A percentile compares a stretch with the other conserved stretches of the same genome.
Conservation (phyloP, 2,329 filamentous ascomycete species). For the Beauveria varroae region DNA sequence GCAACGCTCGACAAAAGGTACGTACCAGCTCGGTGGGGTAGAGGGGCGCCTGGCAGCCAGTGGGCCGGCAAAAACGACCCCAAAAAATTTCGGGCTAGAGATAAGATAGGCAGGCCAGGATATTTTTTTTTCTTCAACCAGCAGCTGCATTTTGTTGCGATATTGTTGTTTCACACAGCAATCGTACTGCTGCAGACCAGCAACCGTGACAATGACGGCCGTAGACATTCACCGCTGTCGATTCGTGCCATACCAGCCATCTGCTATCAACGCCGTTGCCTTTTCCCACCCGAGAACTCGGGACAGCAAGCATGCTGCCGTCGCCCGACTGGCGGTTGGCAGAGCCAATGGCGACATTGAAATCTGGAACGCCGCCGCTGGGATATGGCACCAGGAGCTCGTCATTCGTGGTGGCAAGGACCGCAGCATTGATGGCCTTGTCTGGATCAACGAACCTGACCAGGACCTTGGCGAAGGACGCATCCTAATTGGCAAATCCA, state of each 20-base stretch:
- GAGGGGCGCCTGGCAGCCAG: not conserved
- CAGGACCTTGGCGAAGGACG: slow-evolving; percentile 57
- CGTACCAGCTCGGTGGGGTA: not conserved
- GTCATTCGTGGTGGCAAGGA: slow-evolving; percentile 77
- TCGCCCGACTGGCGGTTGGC: slow-evolving; percentile 76
- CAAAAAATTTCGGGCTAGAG: slow-evolving; percentile 21
- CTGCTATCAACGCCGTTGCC: slow-evolving; percentile 87
- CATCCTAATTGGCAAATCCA: slow-evolving; percentile 60
- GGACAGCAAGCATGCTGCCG: slow-evolving; percentile 41
- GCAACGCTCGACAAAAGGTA: not conserved
- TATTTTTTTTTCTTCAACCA: slow-evolving; percentile 21
- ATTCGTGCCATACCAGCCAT: slow-evolving; percentile 87
- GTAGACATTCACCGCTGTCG: slow-evolving; percentile 98
- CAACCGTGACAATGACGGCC: slow-evolving; percentile 13
- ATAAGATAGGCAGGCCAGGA: slow-evolving; percentile 13
- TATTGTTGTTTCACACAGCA: not conserved
- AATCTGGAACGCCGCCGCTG: slow-evolving; percentile 85
- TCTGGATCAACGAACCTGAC: slow-evolving; percentile 83
- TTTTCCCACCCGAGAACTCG: slow-evolving; percentile 68
- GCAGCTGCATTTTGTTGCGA: slow-evolving; percentile 5
- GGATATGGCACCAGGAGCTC: slow-evolving; percentile 83
- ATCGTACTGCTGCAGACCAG: slow-evolving; percentile 7
- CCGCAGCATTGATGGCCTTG: slow-evolving; percentile 80
- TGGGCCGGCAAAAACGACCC: slow-evolving; percentile 6
- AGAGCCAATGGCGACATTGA: slow-evolving; percentile 94